Evolutionary conservation across 2,329 filamentous ascomycete genomes (phyloP).

Genomic region (Calonectria montana): DNA sequence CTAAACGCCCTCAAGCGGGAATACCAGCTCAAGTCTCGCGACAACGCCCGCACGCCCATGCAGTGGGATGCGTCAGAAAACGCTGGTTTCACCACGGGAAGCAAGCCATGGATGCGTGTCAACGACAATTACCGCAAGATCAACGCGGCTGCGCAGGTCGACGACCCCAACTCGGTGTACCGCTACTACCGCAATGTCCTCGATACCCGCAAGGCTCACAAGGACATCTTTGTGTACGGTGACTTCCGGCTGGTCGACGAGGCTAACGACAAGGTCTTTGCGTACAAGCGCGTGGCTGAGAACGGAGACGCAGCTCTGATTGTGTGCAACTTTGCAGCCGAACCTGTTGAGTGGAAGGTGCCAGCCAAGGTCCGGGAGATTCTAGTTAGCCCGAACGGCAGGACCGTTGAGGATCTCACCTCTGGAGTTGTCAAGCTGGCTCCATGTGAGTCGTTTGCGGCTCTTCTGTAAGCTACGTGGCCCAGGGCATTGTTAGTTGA

Average conservation of each 20-base stretch:
- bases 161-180: constrained; percentile 63
- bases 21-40: constrained; percentile 70
- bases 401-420: constrained; percentile 42
- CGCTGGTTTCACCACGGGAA: constrained; percentile 71
- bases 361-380: constrained; percentile 46
- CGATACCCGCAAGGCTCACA: constrained; percentile 68
- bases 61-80: constrained; percentile 73
- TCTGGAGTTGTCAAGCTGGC: constrained; percentile 44
- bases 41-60: constrained; percentile 78
- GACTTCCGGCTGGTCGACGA: constrained; percentile 56
- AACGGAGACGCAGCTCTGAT: constrained; percentile 49
- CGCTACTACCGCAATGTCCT: constrained; percentile 72
- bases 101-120: constrained; percentile 76
- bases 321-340: constrained; percentile 52
- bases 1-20: constrained; percentile 52
- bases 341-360: constrained; percentile 47
- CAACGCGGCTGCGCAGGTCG: constrained; percentile 69
- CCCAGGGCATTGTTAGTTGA: neutral
- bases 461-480: constrained; percentile 42
- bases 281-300: constrained; percentile 49
- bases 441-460: constrained; percentile 51
- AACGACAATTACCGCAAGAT: constrained; percentile 71
- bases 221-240: constrained; percentile 75
- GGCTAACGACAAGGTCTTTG: constrained; percentile 50
- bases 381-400: constrained; percentile 48